phyloP scores from a whole-genome alignment of 192 early-diverging fungal genomes.

The Pilobolus umbonatus region DNA sequence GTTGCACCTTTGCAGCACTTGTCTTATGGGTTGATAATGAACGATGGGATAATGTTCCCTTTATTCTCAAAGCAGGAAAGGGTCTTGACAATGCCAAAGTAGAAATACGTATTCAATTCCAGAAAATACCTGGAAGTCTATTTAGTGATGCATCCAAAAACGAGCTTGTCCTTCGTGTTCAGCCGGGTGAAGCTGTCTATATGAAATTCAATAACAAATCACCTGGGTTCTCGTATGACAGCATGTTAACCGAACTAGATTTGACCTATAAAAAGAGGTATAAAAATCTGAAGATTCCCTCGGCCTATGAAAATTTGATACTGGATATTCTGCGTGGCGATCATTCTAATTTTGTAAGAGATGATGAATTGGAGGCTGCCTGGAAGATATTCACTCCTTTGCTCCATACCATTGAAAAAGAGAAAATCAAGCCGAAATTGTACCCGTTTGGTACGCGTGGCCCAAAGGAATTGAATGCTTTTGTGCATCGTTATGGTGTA shows the following conservation, averaged over 20 bases:
- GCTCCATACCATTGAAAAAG: slow-evolving; percentile 78
- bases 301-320: slow-evolving; percentile 94
- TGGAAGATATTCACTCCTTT: slow-evolving; percentile 98
- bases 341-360: slow-evolving; percentile 92
- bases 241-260: slow-evolving; percentile 93
- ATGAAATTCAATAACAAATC: slow-evolving; percentile 96
- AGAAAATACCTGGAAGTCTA: slow-evolving; percentile 66
- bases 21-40: slow-evolving; percentile 89
- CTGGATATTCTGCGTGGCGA: slow-evolving; percentile 89
- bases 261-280: slow-evolving; percentile 89
- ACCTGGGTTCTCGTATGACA: slow-evolving; percentile 81
- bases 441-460: slow-evolving; percentile 86
- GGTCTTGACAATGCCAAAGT: slow-evolving; percentile 89
- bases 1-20: slow-evolving; percentile 89
- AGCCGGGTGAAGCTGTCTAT: slow-evolving; percentile 92
- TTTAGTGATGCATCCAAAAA: slow-evolving; percentile 79
- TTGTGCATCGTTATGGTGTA: slow-evolving; percentile 57
- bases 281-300: slow-evolving; percentile 84
- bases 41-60: slow-evolving; percentile 90
- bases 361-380: slow-evolving; percentile 91
- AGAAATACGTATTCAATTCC: slow-evolving; percentile 93
- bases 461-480: slow-evolving; percentile 72
- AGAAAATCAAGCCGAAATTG: slow-evolving; percentile 42
- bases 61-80: slow-evolving; percentile 84
- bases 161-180: slow-evolving; percentile 92